Conservation (phyloP, 2,329 filamentous ascomycete genomes). For the Tolypocladium inflatum region DNA sequence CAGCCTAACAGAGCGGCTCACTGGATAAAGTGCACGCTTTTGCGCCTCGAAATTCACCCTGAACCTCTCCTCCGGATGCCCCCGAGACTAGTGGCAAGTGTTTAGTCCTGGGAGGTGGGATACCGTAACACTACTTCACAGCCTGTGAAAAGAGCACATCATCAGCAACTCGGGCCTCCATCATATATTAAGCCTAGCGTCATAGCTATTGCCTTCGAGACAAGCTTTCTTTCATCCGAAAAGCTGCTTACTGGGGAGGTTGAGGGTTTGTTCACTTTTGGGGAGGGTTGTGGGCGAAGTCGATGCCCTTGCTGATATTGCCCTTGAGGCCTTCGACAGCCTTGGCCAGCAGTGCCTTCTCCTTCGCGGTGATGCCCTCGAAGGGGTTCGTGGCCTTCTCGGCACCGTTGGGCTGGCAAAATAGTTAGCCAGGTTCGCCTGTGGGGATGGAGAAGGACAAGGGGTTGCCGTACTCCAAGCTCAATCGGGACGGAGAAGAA, state of each 20-base stretch:
- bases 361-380: slow-evolving; percentile 67
- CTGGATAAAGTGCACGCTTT: not conserved
- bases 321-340: slow-evolving; percentile 71
- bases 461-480: slow-evolving; percentile 68
- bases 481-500: slow-evolving; percentile 96
- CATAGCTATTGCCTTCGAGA: slow-evolving; percentile 21
- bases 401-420: slow-evolving; percentile 61
- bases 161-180: slow-evolving; percentile 25
- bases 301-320: slow-evolving; percentile 91
- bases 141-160: slow-evolving; percentile 22
- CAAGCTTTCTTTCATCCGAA: slow-evolving; percentile 16
- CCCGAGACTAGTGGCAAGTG: not conserved
- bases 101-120: not conserved
- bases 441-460: not conserved
- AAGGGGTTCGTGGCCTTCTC: slow-evolving; percentile 81
- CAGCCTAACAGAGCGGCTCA: not conserved
- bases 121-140: slow-evolving; percentile 20
- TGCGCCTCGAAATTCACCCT: not conserved
- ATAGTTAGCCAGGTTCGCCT: slow-evolving; percentile 13
- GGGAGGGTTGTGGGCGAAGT: slow-evolving; percentile 79
- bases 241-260: slow-evolving; percentile 16
- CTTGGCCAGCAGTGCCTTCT: slow-evolving; percentile 77
- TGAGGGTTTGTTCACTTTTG: slow-evolving; percentile 60
- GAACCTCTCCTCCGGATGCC: not conserved
- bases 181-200: slow-evolving; percentile 26